phyloP scores from a whole-genome alignment of 2,329 filamentous ascomycete genomes.

The Magnaporthiopsis rhizophila region DNA sequence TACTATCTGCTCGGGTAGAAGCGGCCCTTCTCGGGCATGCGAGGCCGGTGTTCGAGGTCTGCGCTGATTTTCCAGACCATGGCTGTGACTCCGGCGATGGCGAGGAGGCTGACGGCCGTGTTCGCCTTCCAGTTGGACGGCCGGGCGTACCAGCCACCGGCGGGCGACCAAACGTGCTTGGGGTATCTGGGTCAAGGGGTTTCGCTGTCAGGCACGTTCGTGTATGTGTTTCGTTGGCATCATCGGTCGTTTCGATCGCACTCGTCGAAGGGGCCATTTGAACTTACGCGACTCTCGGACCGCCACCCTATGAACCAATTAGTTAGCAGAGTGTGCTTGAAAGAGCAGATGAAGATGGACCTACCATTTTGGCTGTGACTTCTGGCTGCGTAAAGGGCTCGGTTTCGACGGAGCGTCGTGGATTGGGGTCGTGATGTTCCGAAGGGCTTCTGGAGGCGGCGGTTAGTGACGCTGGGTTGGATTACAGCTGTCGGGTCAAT shows the following conservation, averaged over 20 bases:
- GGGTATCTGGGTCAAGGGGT: conserved; percentile 57
- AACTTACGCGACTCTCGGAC: conserved; percentile 55
- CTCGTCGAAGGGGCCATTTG: conserved; percentile 6
- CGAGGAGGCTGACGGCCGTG: conserved; percentile 42
- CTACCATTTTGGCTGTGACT: conserved; percentile 47
- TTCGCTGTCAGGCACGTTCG: conserved; percentile 12
- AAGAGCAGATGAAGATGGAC: conserved; percentile 10
- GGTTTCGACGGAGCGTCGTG: not conserved
- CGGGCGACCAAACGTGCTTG: conserved; percentile 98
- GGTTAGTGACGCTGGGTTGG: not conserved
- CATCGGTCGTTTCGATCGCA: not conserved
- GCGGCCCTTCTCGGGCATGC: conserved; percentile 68
- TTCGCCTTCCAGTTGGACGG: conserved; percentile 93
- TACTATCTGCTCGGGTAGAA: conserved; percentile 87
- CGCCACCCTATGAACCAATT: conserved; percentile 54
- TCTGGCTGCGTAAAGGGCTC: not conserved
- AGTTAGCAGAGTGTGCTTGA: conserved; percentile 29
- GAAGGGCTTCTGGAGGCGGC: conserved; percentile 7
- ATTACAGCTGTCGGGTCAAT: not conserved
- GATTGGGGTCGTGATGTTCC: conserved; percentile 8
- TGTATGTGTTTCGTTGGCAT: not conserved
- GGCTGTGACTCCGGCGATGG: conserved; percentile 53
- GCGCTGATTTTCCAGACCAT: conserved; percentile 65
- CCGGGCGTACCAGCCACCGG: conserved; percentile 95
- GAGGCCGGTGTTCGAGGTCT: conserved; percentile 62